phyloP scores from a whole-genome alignment of 345 rosid genomes.

The Cardamine resedifolia region DNA sequence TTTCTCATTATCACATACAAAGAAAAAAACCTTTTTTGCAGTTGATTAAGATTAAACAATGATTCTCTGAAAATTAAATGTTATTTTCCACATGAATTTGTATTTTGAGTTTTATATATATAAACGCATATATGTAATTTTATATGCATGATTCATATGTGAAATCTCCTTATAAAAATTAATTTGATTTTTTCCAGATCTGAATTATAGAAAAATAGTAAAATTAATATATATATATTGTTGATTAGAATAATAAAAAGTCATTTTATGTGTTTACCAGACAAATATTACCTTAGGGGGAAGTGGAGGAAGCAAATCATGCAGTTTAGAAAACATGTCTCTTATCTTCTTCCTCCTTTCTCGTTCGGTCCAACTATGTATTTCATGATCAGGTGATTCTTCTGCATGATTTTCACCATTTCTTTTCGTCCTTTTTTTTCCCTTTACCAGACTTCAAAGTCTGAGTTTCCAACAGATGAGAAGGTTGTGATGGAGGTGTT shows the following conservation, averaged over 20 bases:
- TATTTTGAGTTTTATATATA: not conserved
- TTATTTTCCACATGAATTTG: not conserved
- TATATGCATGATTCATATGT: not conserved
- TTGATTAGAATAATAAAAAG: not conserved
- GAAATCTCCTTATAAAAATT: not conserved
- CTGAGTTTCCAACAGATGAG: not conserved
- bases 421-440: not conserved
- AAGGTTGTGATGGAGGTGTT: not conserved
- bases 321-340: conserved; percentile 63
- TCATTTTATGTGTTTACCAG: not conserved
- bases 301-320: conserved; percentile 74
- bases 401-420: conserved; percentile 8
- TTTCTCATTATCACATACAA: not conserved
- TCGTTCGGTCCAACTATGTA: conserved; percentile 74
- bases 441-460: not conserved
- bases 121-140: no score
- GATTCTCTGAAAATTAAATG: not conserved
- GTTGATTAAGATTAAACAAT: not conserved
- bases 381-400: conserved; percentile 52
- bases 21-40: not conserved
- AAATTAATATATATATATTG: not conserved
- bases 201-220: not conserved
- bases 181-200: not conserved
- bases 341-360: conserved; percentile 86
- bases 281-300: conserved; percentile 58